Conservation (phyloP, 2,329 filamentous ascomycete species). For the Xenoacremonium recifei region DNA sequence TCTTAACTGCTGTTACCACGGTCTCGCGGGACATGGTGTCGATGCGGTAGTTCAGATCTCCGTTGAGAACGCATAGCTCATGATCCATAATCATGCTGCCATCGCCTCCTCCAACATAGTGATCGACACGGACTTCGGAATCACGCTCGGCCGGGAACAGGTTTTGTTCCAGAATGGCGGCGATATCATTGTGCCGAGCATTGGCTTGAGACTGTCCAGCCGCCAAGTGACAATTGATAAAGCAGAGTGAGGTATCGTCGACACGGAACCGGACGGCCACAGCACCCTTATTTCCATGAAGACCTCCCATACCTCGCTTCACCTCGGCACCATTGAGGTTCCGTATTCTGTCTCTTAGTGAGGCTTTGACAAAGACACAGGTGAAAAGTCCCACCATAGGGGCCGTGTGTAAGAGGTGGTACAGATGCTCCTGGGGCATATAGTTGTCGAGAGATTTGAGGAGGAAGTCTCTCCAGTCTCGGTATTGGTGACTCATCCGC, state of each 20-base stretch:
- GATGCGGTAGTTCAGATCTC: slow-evolving; percentile 96
- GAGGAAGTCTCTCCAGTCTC: slow-evolving; percentile 92
- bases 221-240: slow-evolving; percentile 95
- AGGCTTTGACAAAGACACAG: slow-evolving; percentile 88
- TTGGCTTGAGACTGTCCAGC: slow-evolving; percentile 90
- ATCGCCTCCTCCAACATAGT: slow-evolving; percentile 88
- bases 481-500: slow-evolving; percentile 95
- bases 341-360: slow-evolving; percentile 71
- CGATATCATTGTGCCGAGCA: slow-evolving; percentile 88
- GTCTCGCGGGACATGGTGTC: slow-evolving; percentile 95
- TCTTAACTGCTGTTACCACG: slow-evolving; percentile 80
- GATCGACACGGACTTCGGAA: slow-evolving; percentile 66
- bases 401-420: slow-evolving; percentile 83
- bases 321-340: slow-evolving; percentile 79
- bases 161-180: slow-evolving; percentile 79
- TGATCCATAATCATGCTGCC: slow-evolving; percentile 94
- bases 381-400: slow-evolving; percentile 91
- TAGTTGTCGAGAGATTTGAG: slow-evolving; percentile 79
- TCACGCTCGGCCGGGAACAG: slow-evolving; percentile 74
- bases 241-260: slow-evolving; percentile 91
- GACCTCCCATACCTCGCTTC: slow-evolving; percentile 92
- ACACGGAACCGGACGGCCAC: slow-evolving; percentile 88
- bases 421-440: slow-evolving; percentile 73
- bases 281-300: slow-evolving; percentile 96
- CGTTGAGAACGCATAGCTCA: slow-evolving; percentile 94